Evolutionary conservation across 495 filamentous ascomycete species (phyloP).

Genomic region (Neurospora sp.): DNA sequence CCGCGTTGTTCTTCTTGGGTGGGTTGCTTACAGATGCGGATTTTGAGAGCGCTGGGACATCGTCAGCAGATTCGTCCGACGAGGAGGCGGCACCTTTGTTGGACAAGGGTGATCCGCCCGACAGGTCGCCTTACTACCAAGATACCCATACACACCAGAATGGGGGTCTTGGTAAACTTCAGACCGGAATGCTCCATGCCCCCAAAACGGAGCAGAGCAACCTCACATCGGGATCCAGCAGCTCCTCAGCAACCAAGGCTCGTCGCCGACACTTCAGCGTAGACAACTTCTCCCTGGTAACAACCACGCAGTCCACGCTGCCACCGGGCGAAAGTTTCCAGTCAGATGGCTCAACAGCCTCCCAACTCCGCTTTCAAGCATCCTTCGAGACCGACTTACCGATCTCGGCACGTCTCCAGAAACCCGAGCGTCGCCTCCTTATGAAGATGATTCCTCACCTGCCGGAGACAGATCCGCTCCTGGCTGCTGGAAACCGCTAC

Average conservation of each 20-base stretch:
- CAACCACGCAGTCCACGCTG: conserved; percentile 3
- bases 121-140: neutral
- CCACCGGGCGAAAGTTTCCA: neutral
- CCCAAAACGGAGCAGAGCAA: neutral
- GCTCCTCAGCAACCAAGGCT: neutral
- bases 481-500: conserved; percentile 21
- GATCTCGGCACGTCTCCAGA: neutral
- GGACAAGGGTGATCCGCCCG: neutral
- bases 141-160: neutral
- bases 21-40: conserved; percentile 16
- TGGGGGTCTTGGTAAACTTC: neutral
- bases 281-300: conserved; percentile 19
- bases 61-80: neutral
- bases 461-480: conserved; percentile 19
- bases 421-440: conserved; percentile 12
- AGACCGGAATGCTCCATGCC: neutral
- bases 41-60: neutral
- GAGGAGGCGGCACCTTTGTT: conserved; percentile 21
- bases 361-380: neutral
- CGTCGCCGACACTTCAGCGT: conserved; percentile 23
- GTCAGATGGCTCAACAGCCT: neutral
- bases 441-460: conserved; percentile 22
- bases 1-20: conserved; percentile 15
- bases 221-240: neutral
- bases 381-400: neutral